A percentile compares a stretch with the other conserved stretches of the same genome.
Evolutionary conservation across 257 asterid genomes (phyloP).

Genomic region (Apocynum venetum): DNA sequence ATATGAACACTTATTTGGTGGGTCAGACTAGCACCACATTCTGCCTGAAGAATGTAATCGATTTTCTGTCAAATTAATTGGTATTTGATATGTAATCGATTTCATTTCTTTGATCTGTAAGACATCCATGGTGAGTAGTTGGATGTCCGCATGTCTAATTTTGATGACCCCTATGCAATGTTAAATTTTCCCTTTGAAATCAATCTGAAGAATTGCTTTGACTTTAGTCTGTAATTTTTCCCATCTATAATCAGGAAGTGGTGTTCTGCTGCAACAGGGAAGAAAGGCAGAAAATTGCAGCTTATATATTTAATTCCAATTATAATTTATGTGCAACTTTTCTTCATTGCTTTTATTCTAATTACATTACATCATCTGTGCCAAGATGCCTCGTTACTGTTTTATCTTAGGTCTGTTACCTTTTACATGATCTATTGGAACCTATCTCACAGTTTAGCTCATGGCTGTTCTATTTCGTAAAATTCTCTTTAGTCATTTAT

Average conservation of each 20-base stretch:
- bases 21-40: neutral
- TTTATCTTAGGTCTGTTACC: neutral
- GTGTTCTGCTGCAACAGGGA: neutral
- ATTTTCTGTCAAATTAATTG: neutral
- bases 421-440: neutral
- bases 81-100: neutral
- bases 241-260: neutral
- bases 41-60: no score
- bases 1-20: neutral
- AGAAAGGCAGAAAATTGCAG: neutral
- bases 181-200: neutral
- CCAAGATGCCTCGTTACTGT: neutral
- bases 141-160: no score
- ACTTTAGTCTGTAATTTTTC: neutral
- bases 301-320: neutral
- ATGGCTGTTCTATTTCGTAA: neutral
- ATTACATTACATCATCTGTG: neutral
- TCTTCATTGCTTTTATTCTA: neutral
- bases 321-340: neutral
- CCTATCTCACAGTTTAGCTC: neutral
- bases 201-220: neutral
- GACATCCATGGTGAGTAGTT: neutral
- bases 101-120: neutral
- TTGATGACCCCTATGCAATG: neutral
- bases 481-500: neutral